Percentiles rank a stretch among this genome's conserved stretches.
phyloP scores from a whole-genome alignment of 1,284 basidiomycete species.

The Irpex sp. region DNA sequence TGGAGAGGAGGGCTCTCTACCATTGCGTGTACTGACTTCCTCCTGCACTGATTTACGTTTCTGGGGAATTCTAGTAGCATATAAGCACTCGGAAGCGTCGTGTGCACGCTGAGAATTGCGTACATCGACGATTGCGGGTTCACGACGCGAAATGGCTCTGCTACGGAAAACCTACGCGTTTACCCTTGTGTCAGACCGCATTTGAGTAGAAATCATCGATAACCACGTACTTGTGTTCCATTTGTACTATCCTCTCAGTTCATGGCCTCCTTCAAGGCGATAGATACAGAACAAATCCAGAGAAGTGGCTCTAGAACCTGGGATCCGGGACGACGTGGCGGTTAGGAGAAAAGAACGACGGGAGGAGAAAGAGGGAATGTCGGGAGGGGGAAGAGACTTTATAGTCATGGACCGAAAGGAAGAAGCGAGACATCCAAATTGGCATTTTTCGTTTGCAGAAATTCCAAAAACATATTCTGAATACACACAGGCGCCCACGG shows the following conservation, averaged over 20 bases:
- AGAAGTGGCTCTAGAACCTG: background rate
- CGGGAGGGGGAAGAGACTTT: constrained; percentile 7
- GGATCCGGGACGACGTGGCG: background rate
- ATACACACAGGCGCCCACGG: background rate
- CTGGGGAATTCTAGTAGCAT: constrained; percentile 26
- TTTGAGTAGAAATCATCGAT: background rate
- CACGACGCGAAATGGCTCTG: constrained; percentile 17
- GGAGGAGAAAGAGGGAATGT: constrained; percentile 17
- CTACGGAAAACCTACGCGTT: constrained; percentile 3
- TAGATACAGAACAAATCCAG: background rate
- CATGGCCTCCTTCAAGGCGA: background rate
- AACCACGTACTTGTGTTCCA: background rate
- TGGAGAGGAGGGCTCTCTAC: constrained; percentile 2
- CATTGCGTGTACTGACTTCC: constrained; percentile 16
- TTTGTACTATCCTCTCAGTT: background rate
- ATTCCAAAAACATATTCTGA: constrained; percentile 29
- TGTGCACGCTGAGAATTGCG: constrained; percentile 2
- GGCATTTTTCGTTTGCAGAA: constrained; percentile 18
- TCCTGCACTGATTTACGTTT: constrained; percentile 39
- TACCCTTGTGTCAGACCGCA: background rate
- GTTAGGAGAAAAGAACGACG: constrained; percentile 12
- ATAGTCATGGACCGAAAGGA: constrained; percentile 23
- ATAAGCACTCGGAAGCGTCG: background rate
- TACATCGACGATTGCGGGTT: constrained; percentile 18
- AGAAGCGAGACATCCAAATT: constrained; percentile 32